A percentile compares a stretch with the other conserved stretches of the same genome.
Evolutionary conservation across 257 asterid genomes (phyloP).

Genomic region (Solanum appendiculatum): DNA sequence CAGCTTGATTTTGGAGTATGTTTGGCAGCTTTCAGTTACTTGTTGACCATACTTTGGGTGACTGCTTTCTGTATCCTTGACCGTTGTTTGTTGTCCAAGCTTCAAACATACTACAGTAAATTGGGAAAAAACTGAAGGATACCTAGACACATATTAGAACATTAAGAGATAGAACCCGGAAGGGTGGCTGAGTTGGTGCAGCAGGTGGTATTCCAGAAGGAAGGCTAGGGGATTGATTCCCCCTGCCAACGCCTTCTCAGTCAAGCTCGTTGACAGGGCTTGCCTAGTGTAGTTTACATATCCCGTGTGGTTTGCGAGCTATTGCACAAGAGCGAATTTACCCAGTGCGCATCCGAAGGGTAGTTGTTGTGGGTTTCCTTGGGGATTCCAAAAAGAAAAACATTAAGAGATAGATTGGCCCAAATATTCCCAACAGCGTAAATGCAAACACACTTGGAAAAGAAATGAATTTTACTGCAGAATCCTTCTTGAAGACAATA

Average conservation of each 20-base stretch:
- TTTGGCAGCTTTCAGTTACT: not conserved
- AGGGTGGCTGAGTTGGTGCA: not conserved
- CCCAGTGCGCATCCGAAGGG: not conserved
- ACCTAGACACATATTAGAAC: not conserved
- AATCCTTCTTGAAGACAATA: not conserved
- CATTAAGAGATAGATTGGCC: not conserved
- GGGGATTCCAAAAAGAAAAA: not conserved
- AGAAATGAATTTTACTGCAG: not conserved
- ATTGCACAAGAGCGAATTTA: not conserved
- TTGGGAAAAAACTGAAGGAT: not conserved
- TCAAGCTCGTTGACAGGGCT: not conserved
- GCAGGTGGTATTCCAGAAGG: not conserved
- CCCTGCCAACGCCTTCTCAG: not conserved
- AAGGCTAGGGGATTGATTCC: not conserved
- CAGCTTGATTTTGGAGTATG: not conserved
- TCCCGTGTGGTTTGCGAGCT: not conserved
- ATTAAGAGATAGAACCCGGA: not conserved
- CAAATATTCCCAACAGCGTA: not conserved
- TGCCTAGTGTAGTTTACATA: not conserved
- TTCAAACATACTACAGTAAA: not conserved
- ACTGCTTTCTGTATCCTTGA: not conserved
- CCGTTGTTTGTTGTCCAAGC: not conserved
- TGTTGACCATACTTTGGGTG: not conserved
- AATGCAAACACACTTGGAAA: not conserved
- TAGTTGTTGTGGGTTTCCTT: not conserved